A percentile compares a stretch with the other conserved stretches of the same genome.
These are phyloP conservation scores for Hemerocallis citrina DNA, from an alignment of 106 monocot species.

Conservation along the genomic window DNA sequence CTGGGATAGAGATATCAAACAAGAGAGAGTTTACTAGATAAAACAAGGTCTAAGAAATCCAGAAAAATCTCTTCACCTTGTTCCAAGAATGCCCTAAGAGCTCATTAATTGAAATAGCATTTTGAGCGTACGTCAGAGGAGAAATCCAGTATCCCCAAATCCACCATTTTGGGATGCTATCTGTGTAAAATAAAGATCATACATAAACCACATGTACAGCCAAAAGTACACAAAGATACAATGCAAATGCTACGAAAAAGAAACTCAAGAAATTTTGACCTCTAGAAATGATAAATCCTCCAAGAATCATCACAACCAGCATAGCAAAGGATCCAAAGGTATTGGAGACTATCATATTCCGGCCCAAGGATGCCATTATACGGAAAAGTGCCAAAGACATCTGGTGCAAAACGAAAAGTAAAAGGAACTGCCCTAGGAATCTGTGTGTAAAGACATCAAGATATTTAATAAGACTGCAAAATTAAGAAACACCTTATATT, in stretches of 20 bases:
- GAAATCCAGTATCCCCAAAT: conserved; percentile 99
- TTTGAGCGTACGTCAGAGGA: conserved; percentile 98
- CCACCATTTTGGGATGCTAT: conserved; percentile 95
- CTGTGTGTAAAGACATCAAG: conserved; percentile 33
- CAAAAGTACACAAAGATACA: neutral
- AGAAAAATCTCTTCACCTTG: conserved; percentile 38
- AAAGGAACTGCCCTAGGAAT: conserved; percentile 69
- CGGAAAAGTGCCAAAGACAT: conserved; percentile 95
- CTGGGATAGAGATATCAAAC: neutral
- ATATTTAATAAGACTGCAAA: neutral
- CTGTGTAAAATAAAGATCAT: conserved; percentile 24
- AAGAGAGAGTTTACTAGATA: neutral
- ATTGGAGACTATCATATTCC: conserved; percentile 98
- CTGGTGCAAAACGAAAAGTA: conserved; percentile 92
- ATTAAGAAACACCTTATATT: neutral
- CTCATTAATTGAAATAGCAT: conserved; percentile 93
- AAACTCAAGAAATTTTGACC: conserved; percentile 31
- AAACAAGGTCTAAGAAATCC: neutral
- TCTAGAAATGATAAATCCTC: conserved; percentile 93
- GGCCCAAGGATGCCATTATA: conserved; percentile 79
- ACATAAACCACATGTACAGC: neutral
- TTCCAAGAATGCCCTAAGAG: conserved; percentile 97
- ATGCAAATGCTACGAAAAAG: neutral
- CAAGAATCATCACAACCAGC: conserved; percentile 97
- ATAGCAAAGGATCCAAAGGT: conserved; percentile 98